phyloP scores from a whole-genome alignment of 768 basidiomycete species.

The Tylopilus vinaceipallidus region DNA sequence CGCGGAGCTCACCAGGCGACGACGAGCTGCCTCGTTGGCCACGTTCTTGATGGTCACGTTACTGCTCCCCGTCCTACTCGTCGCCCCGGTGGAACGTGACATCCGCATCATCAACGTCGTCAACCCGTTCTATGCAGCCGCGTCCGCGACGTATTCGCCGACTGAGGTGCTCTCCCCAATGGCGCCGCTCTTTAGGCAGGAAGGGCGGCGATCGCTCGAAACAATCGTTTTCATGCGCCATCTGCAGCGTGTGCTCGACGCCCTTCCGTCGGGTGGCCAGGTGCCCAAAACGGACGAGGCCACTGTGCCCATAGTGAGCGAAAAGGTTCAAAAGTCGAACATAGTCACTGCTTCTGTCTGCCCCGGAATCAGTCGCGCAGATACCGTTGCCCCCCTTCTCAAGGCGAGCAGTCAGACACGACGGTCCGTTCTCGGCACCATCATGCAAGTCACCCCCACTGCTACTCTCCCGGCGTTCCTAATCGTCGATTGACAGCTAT shows the following conservation, averaged over 20 bases:
- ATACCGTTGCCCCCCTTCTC: conserved; percentile 55
- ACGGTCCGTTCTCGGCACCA: conserved; percentile 42
- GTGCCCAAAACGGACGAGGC: conserved; percentile 39
- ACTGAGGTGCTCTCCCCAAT: conserved; percentile 28
- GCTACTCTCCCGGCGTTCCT: background rate
- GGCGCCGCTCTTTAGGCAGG: conserved; percentile 43
- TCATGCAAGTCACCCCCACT: conserved; percentile 43
- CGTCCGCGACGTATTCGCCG: conserved; percentile 44
- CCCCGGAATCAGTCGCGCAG: conserved; percentile 72
- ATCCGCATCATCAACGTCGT: conserved; percentile 86
- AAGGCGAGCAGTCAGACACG: conserved; percentile 28
- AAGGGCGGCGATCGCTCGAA: conserved; percentile 66
- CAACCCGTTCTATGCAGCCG: conserved; percentile 89
- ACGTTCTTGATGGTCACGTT: conserved; percentile 79
- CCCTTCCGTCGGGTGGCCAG: conserved; percentile 64
- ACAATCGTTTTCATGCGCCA: conserved; percentile 67
- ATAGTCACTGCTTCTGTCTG: conserved; percentile 72
- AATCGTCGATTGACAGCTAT: conserved; percentile 47
- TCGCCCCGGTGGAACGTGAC: conserved; percentile 83
- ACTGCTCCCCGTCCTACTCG: conserved; percentile 75
- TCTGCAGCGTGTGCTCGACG: conserved; percentile 81
- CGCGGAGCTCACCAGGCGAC: conserved; percentile 32
- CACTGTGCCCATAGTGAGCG: conserved; percentile 37
- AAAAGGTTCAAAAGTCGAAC: conserved; percentile 59
- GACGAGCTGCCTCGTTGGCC: conserved; percentile 55